A percentile compares a stretch with the other conserved stretches of the same genome.
phyloP scores from a whole-genome alignment of 108 stramenopile species.

The Nitzschia putrida region DNA sequence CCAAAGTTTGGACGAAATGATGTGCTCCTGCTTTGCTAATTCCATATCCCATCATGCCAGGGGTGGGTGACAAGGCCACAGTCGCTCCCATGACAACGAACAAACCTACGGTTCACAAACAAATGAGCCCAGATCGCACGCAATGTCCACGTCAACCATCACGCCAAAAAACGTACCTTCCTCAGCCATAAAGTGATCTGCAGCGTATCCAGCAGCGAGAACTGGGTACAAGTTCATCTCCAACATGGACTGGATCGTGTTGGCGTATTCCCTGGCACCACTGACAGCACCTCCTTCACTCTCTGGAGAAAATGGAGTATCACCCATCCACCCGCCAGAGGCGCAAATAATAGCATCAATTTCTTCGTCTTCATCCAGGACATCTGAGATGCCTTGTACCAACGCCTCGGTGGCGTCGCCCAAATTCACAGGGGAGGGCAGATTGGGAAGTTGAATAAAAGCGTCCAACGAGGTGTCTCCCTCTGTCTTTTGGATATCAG shows the following conservation, averaged over 20 bases:
- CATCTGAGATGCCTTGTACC: slow-evolving; percentile 42
- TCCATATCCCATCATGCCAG: slow-evolving; percentile 78
- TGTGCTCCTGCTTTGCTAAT: slow-evolving; percentile 62
- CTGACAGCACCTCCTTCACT: slow-evolving; percentile 50
- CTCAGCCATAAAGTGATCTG: slow-evolving; percentile 52
- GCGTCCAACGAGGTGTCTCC: slow-evolving; percentile 21
- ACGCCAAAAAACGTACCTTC: slow-evolving; percentile 29
- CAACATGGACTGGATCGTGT: slow-evolving; percentile 55
- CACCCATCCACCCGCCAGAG: slow-evolving; percentile 53
- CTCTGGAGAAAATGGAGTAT: slow-evolving; percentile 34
- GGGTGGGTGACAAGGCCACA: slow-evolving; percentile 63
- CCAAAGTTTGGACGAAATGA: slow-evolving; percentile 71
- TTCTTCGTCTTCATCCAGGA: slow-evolving; percentile 24
- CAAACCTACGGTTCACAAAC: slow-evolving; percentile 24
- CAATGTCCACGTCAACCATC: neutral
- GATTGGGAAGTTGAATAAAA: slow-evolving; percentile 43
- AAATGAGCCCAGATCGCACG: neutral
- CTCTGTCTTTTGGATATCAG: slow-evolving; percentile 45
- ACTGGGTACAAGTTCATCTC: slow-evolving; percentile 65
- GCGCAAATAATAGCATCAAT: slow-evolving; percentile 75
- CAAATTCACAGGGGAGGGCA: slow-evolving; percentile 25
- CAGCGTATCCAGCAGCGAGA: slow-evolving; percentile 67
- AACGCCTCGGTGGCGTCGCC: slow-evolving; percentile 51
- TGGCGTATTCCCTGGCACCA: slow-evolving; percentile 41
- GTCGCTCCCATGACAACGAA: slow-evolving; percentile 72